Conservation (phyloP, 2,329 filamentous ascomycete genomes). For the Fonsecaea pugnacius region DNA sequence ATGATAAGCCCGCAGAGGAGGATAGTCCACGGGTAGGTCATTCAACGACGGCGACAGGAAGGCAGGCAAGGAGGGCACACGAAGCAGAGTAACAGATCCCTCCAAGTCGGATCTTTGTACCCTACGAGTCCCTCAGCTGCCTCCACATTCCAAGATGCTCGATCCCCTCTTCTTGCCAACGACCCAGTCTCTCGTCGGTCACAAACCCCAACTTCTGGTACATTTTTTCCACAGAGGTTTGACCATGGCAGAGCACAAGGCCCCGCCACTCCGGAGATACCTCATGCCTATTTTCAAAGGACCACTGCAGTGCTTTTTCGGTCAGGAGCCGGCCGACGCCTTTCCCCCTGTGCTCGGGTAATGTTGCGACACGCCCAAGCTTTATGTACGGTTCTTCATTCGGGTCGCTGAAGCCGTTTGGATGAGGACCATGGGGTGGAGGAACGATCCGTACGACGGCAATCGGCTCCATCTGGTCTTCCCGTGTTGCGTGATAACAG, state of each 20-base stretch:
- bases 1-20: background rate
- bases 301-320: constrained; percentile 70
- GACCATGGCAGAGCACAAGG: constrained; percentile 78
- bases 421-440: constrained; percentile 72
- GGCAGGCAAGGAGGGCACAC: background rate
- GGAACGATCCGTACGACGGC: constrained; percentile 81
- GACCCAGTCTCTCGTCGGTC: constrained; percentile 72
- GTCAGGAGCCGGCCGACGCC: constrained; percentile 70
- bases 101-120: background rate
- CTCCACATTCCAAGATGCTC: constrained; percentile 84
- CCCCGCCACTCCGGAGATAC: constrained; percentile 66
- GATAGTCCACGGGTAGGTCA: background rate
- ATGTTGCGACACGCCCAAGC: constrained; percentile 75
- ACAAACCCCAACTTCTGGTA: constrained; percentile 77
- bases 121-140: constrained; percentile 37
- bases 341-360: constrained; percentile 66
- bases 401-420: constrained; percentile 39
- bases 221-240: constrained; percentile 65
- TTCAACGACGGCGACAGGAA: background rate
- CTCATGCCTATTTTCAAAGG: constrained; percentile 61
- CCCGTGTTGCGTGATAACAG: constrained; percentile 61
- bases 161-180: constrained; percentile 84
- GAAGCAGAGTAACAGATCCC: background rate
- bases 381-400: constrained; percentile 75
- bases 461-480: constrained; percentile 57